phyloP scores from a whole-genome alignment of 1,284 basidiomycete genomes.

The Cutaneotrichosporon sp. region DNA sequence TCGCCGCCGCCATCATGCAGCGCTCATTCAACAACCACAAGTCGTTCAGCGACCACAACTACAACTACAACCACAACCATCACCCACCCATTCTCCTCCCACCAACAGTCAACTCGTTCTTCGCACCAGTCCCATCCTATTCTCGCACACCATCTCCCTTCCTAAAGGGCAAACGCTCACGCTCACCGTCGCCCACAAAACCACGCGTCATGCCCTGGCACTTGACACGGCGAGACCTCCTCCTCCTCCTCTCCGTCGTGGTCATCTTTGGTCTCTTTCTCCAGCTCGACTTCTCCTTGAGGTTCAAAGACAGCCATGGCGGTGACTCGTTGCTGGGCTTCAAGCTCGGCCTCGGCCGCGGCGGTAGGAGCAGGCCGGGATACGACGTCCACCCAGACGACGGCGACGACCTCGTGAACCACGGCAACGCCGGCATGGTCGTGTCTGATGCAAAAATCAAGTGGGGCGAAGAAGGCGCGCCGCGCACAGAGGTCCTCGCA shows the following conservation, averaged over 20 bases:
- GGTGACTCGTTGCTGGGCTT: conserved; percentile 30
- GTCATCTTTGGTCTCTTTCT: conserved; percentile 40
- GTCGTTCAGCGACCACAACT: no score
- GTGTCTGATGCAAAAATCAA: conserved; percentile 33
- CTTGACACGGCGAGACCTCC: conserved; percentile 41
- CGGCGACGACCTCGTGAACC: conserved; percentile 4
- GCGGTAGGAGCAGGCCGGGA: conserved; percentile 7
- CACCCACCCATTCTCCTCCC: neutral
- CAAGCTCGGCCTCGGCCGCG: conserved; percentile 32
- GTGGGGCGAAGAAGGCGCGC: conserved; percentile 38
- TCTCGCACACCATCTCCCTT: neutral
- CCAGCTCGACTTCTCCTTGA: conserved; percentile 42
- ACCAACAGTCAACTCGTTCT: neutral
- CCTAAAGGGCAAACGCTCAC: neutral
- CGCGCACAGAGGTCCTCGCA: conserved; percentile 36
- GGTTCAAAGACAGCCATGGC: conserved; percentile 30
- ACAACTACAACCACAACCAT: neutral
- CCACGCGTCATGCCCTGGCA: conserved; percentile 25
- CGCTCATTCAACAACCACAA: no score
- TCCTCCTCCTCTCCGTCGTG: conserved; percentile 38
- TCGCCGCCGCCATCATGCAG: no score
- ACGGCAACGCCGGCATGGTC: neutral
- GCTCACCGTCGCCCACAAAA: no score
- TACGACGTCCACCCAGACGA: conserved; percentile 1
- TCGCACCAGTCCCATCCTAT: neutral